Conservation (phyloP, 2,329 filamentous ascomycete genomes). For the Colletotrichum tamarilloi region DNA sequence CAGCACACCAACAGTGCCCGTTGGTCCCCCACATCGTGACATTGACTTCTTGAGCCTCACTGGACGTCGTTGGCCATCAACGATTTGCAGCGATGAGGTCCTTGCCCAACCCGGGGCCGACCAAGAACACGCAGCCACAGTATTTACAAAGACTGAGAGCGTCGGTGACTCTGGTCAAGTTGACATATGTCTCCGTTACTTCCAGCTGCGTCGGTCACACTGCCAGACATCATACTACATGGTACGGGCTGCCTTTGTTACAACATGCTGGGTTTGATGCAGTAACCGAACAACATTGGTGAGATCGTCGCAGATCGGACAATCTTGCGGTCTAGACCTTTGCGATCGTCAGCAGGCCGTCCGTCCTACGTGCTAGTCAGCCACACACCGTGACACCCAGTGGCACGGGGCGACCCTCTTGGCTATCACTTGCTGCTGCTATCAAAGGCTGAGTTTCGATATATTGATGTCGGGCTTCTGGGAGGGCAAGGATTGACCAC, state of each 20-base stretch:
- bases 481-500: constrained; percentile 1
- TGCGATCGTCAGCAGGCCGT: neutral
- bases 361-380: neutral
- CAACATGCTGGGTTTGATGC: neutral
- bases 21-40: constrained; percentile 35
- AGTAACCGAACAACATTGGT: neutral
- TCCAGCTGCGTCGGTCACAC: neutral
- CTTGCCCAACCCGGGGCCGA: neutral
- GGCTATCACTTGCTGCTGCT: neutral
- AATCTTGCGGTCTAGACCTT: constrained; percentile 25
- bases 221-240: constrained; percentile 16
- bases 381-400: neutral
- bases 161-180: neutral
- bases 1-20: constrained; percentile 27
- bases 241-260: neutral
- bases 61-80: neutral
- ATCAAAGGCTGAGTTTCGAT: neutral
- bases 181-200: neutral
- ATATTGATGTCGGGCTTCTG: neutral
- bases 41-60: constrained; percentile 31
- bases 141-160: neutral
- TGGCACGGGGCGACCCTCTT: constrained; percentile 8
- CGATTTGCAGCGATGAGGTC: neutral
- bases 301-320: constrained; percentile 16
- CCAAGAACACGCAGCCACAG: too few relatives aligned